Evolutionary conservation across 2,329 filamentous ascomycete genomes (phyloP).

Genomic region (Alternaria arborescens): DNA sequence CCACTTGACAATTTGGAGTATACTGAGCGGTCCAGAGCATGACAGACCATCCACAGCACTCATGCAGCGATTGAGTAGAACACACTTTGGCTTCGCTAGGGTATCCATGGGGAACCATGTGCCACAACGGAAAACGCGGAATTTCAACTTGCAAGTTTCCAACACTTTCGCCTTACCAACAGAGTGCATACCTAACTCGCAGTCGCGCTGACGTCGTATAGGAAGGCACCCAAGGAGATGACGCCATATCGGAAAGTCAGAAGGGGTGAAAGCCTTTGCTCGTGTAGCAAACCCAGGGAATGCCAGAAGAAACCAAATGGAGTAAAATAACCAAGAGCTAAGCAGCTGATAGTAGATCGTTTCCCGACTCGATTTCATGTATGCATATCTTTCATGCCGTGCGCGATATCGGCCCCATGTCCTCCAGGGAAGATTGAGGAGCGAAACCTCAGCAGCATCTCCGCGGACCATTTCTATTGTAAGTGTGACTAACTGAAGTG

Average conservation of each 20-base stretch:
- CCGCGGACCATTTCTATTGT: background rate
- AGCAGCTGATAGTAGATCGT: background rate
- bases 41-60: background rate
- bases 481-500: too few species aligned
- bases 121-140: background rate
- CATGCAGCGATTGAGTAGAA: background rate
- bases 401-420: background rate
- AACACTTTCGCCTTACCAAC: background rate
- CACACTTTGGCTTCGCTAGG: background rate
- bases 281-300: background rate
- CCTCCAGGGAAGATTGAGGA: background rate
- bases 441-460: background rate
- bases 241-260: background rate
- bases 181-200: background rate
- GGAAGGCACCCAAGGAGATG: background rate
- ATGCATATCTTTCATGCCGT: background rate
- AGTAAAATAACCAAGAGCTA: background rate
- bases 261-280: background rate
- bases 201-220: background rate
- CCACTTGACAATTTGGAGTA: conserved; percentile 5
- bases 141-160: background rate
- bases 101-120: background rate
- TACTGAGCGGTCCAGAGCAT: background rate
- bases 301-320: background rate
- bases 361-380: background rate